phyloP scores from a whole-genome alignment of 2,329 filamentous ascomycete genomes.

The Geosmithia morbida region DNA sequence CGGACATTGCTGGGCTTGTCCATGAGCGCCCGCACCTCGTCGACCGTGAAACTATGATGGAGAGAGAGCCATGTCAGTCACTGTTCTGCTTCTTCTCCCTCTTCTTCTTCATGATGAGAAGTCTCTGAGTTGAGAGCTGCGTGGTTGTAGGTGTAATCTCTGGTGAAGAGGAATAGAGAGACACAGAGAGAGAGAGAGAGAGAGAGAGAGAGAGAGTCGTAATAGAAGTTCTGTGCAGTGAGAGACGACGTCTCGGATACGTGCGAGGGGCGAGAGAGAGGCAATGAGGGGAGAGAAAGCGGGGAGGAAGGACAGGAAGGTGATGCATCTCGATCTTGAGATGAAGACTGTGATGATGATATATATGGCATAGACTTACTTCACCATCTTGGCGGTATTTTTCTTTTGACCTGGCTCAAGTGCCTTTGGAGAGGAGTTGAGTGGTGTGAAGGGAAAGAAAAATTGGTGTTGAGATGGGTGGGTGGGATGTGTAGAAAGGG shows the following conservation, averaged over 20 bases:
- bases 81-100: not conserved
- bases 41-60: constrained; percentile 81
- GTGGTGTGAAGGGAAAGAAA: constrained; percentile 12
- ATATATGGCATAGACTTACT: constrained; percentile 52
- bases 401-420: constrained; percentile 25
- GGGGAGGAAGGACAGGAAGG: not conserved
- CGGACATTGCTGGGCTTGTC: constrained; percentile 64
- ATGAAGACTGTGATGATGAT: not conserved
- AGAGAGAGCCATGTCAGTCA: constrained; percentile 34
- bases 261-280: not conserved
- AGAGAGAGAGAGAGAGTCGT: not conserved
- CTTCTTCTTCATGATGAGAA: not conserved
- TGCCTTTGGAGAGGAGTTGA: constrained; percentile 11
- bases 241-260: not conserved
- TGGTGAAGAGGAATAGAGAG: no score
- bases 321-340: not conserved
- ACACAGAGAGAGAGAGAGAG: not conserved
- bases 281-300: not conserved
- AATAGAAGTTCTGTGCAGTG: not conserved
- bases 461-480: constrained; percentile 7
- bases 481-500: constrained; percentile 6
- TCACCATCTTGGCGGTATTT: constrained; percentile 97
- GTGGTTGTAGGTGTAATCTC: no score
- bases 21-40: constrained; percentile 72
- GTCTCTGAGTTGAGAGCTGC: no score